Base-by-base conservation (phyloP, 768 basidiomycete species). In the Hericium rajendrae region DNA sequence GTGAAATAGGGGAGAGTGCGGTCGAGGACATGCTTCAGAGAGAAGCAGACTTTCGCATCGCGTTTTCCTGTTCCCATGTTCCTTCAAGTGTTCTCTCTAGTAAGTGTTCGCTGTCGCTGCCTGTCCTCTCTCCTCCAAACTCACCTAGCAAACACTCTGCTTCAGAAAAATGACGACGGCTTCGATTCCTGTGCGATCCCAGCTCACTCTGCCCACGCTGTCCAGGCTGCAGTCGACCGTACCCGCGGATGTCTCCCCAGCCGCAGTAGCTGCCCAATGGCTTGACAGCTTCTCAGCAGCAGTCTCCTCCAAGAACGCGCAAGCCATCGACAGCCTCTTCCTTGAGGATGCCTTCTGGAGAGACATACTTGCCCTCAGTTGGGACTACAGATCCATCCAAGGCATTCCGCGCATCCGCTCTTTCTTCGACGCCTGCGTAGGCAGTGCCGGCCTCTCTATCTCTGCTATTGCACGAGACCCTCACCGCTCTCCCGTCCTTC, bases 321-420 rank as follows among this genome's bases (percentile, higher is more conserved):
- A 26, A 6, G 18, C 52, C 8, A n/a, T 53, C 38, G n/a, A 32
- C 32, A 22, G 13, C 2, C 38, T 53, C 10, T 72, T 77, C 62
- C 67, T 70, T 2, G 64, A 69, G 0, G 56, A 66, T 38, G 76
- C 75, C 10, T 77, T 69, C 67, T 68, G 76, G 37, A 68, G 75
- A 6, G 76, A 79, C 59, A 53, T 74, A 37, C 70, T 78, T 51
- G 66, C 70, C 12, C 74, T 79, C 61, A 71, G 71, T 1, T 78
- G 77, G 77, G 68, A 74, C 60, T 68, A 68, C 37, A 72, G 75
- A 24, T 62, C 75, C 2, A 66, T 77, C 8, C 16, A 5, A 4
- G 52, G 52, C 24, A 3, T 39, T 11, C 37, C 38, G 9, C 16
- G 28, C 10, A 39, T 53, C 38, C 52, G n/a, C 3, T 9, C 28